Evolutionary conservation across 2,329 filamentous ascomycete species (phyloP).

Genomic region (Colletotrichum horii): DNA sequence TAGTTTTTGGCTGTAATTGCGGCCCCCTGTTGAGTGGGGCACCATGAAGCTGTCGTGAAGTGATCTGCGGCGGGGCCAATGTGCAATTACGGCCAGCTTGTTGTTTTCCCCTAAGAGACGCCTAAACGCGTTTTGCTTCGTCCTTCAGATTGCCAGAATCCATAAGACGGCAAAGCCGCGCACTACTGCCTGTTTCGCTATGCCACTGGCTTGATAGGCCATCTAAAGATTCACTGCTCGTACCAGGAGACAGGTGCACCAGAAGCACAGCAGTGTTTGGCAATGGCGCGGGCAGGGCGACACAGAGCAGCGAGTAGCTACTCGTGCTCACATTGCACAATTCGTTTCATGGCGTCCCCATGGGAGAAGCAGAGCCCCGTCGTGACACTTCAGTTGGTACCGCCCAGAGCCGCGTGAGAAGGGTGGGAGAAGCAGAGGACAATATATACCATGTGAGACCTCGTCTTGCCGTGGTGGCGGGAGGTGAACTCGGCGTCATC

Average conservation of each 20-base stretch:
- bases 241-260: neutral
- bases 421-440: neutral
- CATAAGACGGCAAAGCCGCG: neutral
- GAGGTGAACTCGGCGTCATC: slow-evolving; percentile 58
- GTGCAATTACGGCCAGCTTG: neutral
- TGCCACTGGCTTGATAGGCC: neutral
- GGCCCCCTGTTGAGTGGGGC: neutral
- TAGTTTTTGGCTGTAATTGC: neutral
- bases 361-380: neutral
- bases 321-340: neutral
- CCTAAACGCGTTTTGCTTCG: neutral
- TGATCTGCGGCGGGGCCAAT: neutral
- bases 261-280: neutral
- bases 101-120: neutral
- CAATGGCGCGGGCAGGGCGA: neutral
- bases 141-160: neutral
- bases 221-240: neutral
- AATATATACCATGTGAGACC: slow-evolving; percentile 80
- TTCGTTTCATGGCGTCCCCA: neutral
- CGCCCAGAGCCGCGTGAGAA: neutral
- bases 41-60: neutral
- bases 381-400: neutral
- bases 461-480: slow-evolving; percentile 83
- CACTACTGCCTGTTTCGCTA: neutral
- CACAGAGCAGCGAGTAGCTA: neutral